A percentile compares a stretch with the other conserved stretches of the same genome.
Conservation (phyloP, 1,284 basidiomycete species). For the Bjerkandera adusta region DNA sequence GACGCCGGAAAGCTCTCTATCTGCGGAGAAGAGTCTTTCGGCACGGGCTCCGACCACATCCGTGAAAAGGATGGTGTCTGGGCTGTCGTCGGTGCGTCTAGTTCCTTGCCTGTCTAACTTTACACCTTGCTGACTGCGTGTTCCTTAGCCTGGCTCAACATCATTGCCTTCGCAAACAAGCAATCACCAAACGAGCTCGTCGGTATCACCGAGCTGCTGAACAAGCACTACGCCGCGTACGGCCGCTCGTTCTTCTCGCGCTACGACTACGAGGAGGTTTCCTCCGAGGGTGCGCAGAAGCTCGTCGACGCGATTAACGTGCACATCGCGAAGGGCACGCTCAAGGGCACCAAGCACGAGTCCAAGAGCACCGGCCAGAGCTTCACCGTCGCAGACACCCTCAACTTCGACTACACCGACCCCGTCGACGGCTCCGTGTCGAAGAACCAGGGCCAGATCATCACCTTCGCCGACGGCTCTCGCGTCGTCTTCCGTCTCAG, state of each 20-base stretch:
- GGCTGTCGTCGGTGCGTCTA: conserved; percentile 81
- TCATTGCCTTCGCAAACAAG: conserved; percentile 91
- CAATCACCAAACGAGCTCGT: conserved; percentile 72
- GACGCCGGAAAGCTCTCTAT: conserved; percentile 96
- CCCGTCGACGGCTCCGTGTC: conserved; percentile 94
- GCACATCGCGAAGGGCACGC: conserved; percentile 64
- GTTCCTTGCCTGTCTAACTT: conserved; percentile 17
- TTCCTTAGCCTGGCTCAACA: conserved; percentile 92
- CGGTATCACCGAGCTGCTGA: conserved; percentile 88
- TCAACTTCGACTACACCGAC: conserved; percentile 96
- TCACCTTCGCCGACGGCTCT: conserved; percentile 89
- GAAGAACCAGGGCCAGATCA: conserved; percentile 95
- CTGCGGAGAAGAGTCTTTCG: conserved; percentile 98
- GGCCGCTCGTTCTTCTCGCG: conserved; percentile 98
- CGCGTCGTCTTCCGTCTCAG: conserved; percentile 95
- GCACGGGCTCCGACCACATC: conserved; percentile 99
- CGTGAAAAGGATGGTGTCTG: conserved; percentile 99
- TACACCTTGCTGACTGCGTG: conserved; percentile 9
- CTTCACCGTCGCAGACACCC: conserved; percentile 80
- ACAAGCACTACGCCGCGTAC: conserved; percentile 88
- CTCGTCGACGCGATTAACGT: conserved; percentile 81
- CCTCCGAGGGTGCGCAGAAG: conserved; percentile 85
- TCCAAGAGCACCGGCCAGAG: conserved; percentile 65
- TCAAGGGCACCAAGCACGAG: conserved; percentile 65
- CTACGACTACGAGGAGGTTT: conserved; percentile 99